Conservation (phyloP, 345 rosid genomes). For the Erysimum cheiranthoides region DNA sequence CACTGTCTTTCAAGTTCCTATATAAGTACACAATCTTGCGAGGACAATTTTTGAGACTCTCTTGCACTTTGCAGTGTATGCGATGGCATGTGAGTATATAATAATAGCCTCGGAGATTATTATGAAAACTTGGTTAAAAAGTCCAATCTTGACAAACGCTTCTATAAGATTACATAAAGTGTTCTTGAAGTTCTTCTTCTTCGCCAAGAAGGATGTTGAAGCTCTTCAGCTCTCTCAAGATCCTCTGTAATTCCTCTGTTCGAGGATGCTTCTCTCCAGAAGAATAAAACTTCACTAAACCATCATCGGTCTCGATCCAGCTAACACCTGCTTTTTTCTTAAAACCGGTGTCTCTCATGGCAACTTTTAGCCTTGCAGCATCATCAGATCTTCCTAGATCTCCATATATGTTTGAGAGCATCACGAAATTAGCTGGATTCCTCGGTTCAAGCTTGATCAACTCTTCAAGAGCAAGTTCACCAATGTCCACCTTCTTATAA, state of each 20-base stretch:
- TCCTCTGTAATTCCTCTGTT: constrained; percentile 55
- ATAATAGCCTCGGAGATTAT: background rate
- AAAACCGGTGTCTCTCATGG: constrained; percentile 78
- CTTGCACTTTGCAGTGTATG: background rate
- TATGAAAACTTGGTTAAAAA: background rate
- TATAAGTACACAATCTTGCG: background rate
- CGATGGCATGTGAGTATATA: background rate
- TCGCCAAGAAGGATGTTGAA: constrained; percentile 33
- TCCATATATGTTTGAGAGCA: constrained; percentile 80
- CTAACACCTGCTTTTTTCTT: constrained; percentile 85
- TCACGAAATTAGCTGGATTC: constrained; percentile 74
- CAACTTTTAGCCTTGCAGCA: constrained; percentile 71
- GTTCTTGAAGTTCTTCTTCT: constrained; percentile 27
- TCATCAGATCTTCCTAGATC: constrained; percentile 75
- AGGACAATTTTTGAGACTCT: background rate
- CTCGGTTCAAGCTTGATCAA: constrained; percentile 70
- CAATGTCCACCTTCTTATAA: constrained; percentile 73
- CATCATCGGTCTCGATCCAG: constrained; percentile 67
- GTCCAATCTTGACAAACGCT: constrained; percentile 9
- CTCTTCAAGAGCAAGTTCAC: constrained; percentile 68
- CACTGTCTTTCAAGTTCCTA: background rate
- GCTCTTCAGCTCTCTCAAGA: constrained; percentile 56
- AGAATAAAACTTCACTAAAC: constrained; percentile 73
- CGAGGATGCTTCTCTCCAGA: constrained; percentile 69
- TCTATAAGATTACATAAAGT: background rate